Evolutionary conservation across 2,329 filamentous ascomycete species (phyloP).

Genomic region (Lecanicillium sp.): DNA sequence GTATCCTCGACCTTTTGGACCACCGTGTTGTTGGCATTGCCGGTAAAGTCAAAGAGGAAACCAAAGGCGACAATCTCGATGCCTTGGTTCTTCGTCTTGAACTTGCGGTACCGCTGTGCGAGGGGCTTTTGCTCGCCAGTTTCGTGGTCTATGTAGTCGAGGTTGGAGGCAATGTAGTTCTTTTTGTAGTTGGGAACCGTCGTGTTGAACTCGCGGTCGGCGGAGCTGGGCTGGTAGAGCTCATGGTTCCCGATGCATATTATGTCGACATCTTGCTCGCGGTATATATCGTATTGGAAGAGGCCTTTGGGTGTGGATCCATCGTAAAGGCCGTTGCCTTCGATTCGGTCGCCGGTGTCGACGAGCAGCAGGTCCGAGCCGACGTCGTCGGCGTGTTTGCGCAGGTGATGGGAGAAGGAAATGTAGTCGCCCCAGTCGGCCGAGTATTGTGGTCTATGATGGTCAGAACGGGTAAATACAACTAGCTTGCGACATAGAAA

Average conservation of each 20-base stretch:
- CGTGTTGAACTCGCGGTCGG: constrained; percentile 66
- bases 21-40: constrained; percentile 84
- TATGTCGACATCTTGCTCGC: constrained; percentile 74
- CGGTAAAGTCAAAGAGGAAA: constrained; percentile 89
- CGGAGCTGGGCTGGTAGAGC: constrained; percentile 74
- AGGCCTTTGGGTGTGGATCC: constrained; percentile 78
- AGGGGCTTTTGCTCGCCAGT: constrained; percentile 67
- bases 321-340: constrained; percentile 93
- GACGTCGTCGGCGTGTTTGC: constrained; percentile 65
- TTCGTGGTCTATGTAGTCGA: constrained; percentile 74
- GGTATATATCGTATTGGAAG: constrained; percentile 83
- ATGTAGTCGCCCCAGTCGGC: constrained; percentile 98
- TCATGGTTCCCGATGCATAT: constrained; percentile 92
- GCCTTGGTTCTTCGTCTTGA: constrained; percentile 83
- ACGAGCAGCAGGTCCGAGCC: constrained; percentile 85
- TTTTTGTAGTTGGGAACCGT: constrained; percentile 78
- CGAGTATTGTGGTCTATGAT: constrained; percentile 84
- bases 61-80: constrained; percentile 83
- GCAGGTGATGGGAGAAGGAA: constrained; percentile 82
- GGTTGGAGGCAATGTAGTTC: constrained; percentile 82
- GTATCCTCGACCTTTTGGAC: constrained; percentile 75
- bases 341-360: constrained; percentile 88
- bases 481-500: constrained; percentile 9
- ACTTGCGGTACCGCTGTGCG: constrained; percentile 76
- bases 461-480: not conserved